Conservation (phyloP, 2,329 filamentous ascomycete genomes). For the Claviceps sp. region DNA sequence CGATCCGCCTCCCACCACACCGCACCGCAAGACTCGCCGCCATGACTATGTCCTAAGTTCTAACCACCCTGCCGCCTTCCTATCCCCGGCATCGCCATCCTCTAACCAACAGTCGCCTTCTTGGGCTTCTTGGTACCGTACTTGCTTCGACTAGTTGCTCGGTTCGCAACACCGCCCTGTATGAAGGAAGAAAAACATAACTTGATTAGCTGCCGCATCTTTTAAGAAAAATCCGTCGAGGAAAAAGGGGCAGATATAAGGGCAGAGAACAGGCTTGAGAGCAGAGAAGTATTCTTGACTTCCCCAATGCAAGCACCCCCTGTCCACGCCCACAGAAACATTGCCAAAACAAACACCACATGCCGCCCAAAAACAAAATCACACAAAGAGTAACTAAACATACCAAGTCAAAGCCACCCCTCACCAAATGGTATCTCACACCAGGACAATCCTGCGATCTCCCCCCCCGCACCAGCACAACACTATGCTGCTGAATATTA, state of each 20-base stretch:
- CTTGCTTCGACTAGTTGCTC: slow-evolving; percentile 79
- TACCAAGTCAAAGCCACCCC: slow-evolving; percentile 88
- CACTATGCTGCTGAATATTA: slow-evolving; percentile 97
- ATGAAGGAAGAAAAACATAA: not conserved
- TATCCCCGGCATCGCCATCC: not conserved
- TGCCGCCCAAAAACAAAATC: not conserved
- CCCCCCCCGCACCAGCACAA: slow-evolving; percentile 89
- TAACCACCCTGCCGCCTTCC: too few relatives aligned
- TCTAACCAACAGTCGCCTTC: slow-evolving; percentile 46
- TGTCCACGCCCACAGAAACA: too few relatives aligned
- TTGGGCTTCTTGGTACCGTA: slow-evolving; percentile 99
- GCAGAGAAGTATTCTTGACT: too few relatives aligned
- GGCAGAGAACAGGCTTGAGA: not conserved
- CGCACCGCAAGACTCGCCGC: too few relatives aligned
- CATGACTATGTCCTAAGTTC: too few relatives aligned
- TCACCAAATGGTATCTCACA: slow-evolving; percentile 88
- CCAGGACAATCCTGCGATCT: slow-evolving; percentile 94
- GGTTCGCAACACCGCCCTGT: slow-evolving; percentile 79
- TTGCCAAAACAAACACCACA: too few relatives aligned
- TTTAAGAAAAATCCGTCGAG: not conserved
- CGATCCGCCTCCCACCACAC: too few relatives aligned
- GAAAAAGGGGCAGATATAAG: not conserved
- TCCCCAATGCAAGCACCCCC: too few relatives aligned
- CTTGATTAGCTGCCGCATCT: not conserved
- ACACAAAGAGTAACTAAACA: slow-evolving; percentile 23